Evolutionary conservation across 768 basidiomycete genomes (phyloP).

Genomic region (Trametes maxima): DNA sequence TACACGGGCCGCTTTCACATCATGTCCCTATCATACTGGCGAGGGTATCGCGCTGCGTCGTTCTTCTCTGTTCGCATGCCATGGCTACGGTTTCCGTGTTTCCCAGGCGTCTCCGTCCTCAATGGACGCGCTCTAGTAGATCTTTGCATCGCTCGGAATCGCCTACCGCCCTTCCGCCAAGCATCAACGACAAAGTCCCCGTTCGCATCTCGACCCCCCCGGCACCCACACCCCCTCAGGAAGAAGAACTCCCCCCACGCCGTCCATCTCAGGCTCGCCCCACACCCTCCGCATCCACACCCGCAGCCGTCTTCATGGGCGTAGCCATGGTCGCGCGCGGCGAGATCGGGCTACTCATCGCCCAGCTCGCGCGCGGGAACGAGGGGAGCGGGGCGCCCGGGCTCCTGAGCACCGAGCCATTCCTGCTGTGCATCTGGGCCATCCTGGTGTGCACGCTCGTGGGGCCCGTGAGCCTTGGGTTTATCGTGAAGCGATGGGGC

Average conservation of each 20-base stretch:
- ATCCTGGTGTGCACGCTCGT: slow-evolving; percentile 48
- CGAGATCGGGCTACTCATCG: slow-evolving; percentile 67
- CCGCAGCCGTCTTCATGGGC: slow-evolving; percentile 28
- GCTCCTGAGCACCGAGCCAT: slow-evolving; percentile 39
- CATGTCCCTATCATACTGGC: neutral
- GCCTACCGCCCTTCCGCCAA: neutral
- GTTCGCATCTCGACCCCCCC: neutral
- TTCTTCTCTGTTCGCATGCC: neutral
- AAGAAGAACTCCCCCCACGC: too few relatives aligned
- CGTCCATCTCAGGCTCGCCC: neutral
- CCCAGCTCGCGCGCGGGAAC: slow-evolving; percentile 41
- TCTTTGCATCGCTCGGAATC: too few relatives aligned
- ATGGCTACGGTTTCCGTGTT: neutral
- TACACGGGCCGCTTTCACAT: slow-evolving; percentile 23
- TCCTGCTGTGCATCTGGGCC: slow-evolving; percentile 47
- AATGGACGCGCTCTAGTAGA: too few relatives aligned
- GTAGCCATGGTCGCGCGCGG: slow-evolving; percentile 68
- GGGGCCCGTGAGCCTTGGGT: slow-evolving; percentile 34
- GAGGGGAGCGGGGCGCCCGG: slow-evolving; percentile 24
- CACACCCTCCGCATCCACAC: neutral
- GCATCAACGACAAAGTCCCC: neutral
- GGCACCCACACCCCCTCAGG: neutral
- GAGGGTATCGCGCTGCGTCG: neutral
- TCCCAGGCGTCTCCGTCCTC: neutral
- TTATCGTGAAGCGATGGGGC: slow-evolving; percentile 27